phyloP scores from a whole-genome alignment of 306 rosid species.

The Glycine tomentella region DNA sequence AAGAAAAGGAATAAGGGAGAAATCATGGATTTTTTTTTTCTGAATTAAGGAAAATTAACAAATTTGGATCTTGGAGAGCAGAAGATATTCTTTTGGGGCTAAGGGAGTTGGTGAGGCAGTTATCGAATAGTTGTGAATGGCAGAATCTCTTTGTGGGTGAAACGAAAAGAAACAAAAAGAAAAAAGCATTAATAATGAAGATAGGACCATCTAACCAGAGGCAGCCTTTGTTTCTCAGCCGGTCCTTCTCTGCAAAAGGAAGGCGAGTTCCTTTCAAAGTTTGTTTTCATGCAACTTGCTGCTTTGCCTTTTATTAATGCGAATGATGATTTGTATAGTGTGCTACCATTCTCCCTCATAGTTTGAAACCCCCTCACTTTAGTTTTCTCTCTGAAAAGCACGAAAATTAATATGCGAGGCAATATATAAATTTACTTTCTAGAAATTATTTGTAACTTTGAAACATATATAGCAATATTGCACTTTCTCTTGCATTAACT shows the following conservation, averaged over 20 bases:
- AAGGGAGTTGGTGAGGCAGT: conserved; percentile 42
- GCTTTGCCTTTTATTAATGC: conserved; percentile 34
- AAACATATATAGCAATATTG: no score
- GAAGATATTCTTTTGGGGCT: conserved; percentile 38
- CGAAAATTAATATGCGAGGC: no score
- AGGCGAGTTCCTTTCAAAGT: conserved; percentile 28
- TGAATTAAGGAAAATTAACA: conserved; percentile 1
- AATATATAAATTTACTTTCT: no score
- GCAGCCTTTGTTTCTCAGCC: conserved; percentile 37
- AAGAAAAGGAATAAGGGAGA: conserved; percentile 11
- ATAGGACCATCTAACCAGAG: conserved; percentile 50
- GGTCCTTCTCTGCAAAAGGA: conserved; percentile 39
- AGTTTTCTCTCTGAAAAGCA: neutral
- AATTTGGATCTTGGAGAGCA: neutral
- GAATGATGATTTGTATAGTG: conserved; percentile 1
- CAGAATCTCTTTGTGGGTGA: conserved; percentile 48
- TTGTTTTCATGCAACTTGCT: conserved; percentile 41
- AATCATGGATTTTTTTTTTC: neutral
- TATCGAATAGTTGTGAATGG: conserved; percentile 35
- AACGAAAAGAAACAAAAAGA: conserved; percentile 39
- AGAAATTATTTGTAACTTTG: no score
- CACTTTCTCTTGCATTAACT: no score
- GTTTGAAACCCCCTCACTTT: neutral
- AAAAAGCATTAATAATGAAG: conserved; percentile 35
- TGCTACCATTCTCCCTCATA: neutral